These are phyloP conservation scores for Tolypocladium album DNA, from an alignment of 2,329 filamentous ascomycete genomes.

Conservation along the genomic window DNA sequence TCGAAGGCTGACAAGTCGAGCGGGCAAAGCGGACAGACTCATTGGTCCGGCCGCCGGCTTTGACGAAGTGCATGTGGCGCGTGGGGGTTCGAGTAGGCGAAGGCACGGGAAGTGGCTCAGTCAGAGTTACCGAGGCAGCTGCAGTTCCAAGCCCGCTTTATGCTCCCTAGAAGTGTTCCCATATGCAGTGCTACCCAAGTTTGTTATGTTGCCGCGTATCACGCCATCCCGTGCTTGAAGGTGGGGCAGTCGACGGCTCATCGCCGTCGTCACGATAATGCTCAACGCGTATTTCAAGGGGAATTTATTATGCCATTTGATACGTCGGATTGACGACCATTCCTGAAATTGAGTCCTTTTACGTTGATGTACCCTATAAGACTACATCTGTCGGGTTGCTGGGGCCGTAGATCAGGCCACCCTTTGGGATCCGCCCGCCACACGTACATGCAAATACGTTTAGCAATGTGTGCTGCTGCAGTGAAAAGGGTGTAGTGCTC, in stretches of 20 bases:
- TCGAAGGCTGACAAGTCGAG: background rate
- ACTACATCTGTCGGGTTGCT: no score
- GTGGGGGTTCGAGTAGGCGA: background rate
- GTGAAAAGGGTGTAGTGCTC: no score
- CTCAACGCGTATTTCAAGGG: conserved; percentile 59
- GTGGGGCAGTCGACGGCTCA: conserved; percentile 5
- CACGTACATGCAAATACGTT: no score
- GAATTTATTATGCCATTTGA: conserved; percentile 48
- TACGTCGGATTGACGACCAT: no score
- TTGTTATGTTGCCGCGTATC: background rate
- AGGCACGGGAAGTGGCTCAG: background rate
- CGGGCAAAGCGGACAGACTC: background rate
- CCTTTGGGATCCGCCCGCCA: no score
- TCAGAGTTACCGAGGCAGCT: background rate
- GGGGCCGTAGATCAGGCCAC: no score
- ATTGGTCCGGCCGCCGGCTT: background rate
- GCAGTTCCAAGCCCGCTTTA: background rate
- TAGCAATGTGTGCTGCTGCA: no score
- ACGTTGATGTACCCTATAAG: no score
- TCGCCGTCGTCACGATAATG: conserved; percentile 49
- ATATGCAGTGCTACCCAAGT: background rate
- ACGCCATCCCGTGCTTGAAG: background rate
- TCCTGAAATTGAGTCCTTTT: no score
- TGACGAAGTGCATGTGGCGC: background rate
- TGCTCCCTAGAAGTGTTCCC: background rate